Evolutionary conservation across 768 basidiomycete species (phyloP).

Genomic region (Cyclocybe aegerita): DNA sequence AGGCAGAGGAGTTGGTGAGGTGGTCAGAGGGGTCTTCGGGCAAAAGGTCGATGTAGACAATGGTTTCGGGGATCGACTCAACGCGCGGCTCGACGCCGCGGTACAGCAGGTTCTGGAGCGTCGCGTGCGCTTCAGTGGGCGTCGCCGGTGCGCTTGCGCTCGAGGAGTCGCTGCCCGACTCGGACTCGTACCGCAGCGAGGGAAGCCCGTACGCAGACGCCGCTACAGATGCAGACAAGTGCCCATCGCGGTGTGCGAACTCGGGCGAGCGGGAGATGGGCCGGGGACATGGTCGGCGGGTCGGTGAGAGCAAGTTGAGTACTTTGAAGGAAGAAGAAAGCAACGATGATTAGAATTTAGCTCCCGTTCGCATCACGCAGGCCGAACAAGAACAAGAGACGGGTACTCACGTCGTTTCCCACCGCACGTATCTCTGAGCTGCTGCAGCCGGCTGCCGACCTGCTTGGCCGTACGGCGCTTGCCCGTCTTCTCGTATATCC

Average conservation of each 20-base stretch:
- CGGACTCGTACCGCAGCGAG: slow-evolving; percentile 30
- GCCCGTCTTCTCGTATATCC: slow-evolving; percentile 69
- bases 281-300: slow-evolving; percentile 23
- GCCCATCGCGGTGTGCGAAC: slow-evolving; percentile 21
- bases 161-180: slow-evolving; percentile 40
- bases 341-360: slow-evolving; percentile 5
- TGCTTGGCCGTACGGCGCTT: slow-evolving; percentile 74
- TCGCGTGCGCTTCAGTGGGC: slow-evolving; percentile 35
- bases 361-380: slow-evolving; percentile 1
- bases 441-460: slow-evolving; percentile 79
- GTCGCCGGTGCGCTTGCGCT: slow-evolving; percentile 34
- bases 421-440: slow-evolving; percentile 71
- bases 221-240: slow-evolving; percentile 7
- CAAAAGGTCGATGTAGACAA: slow-evolving; percentile 49
- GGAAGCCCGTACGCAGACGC: slow-evolving; percentile 13
- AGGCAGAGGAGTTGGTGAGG: slow-evolving; percentile 12
- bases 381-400: background rate
- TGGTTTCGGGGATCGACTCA: slow-evolving; percentile 28
- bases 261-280: slow-evolving; percentile 28
- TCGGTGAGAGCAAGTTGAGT: slow-evolving; percentile 44
- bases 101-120: slow-evolving; percentile 30
- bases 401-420: slow-evolving; percentile 64
- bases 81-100: slow-evolving; percentile 27
- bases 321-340: slow-evolving; percentile 29
- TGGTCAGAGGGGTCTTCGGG: slow-evolving; percentile 22